Evolutionary conservation across 306 rosid genomes (phyloP), one percentile per base, ranked within the genome.

Genomic region (Dalbergia cochinchinensis): DNA sequence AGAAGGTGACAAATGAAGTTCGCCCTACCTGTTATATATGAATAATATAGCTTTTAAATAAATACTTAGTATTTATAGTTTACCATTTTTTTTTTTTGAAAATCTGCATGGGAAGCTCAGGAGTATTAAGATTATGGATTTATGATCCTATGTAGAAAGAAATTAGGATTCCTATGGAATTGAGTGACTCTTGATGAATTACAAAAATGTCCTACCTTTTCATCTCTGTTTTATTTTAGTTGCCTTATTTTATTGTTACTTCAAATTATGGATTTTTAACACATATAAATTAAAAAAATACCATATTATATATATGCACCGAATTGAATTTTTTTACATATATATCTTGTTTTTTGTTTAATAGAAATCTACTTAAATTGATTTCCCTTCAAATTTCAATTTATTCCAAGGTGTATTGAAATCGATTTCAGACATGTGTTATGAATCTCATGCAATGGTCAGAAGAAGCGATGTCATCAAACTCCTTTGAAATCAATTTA

Each of bases 51-150:
- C 31, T 1, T 1, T 50, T 78, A 33, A 11, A 50, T 62, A 45
- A 13, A 77, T 58, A n/a, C 44, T 16, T 48, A 51, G 63, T 54
- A 67, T 19, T 20, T 75, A 44, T 65, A 65, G 65, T 71, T 48
- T 14, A 45, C 16, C 69, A 31, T 22, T 35, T 69, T 10, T 14
- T 7, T 44, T 26, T 69, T 14, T n/a, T 67, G 33, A 41, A 51
- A 60, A 10, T 35, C 42, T 34, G 14, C 33, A 41, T 3, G 53
- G 2, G 31, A 3, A 26, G 31, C 31, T 0, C 31, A 6, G n/a
- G 4, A 26, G 11, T 20, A 48, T 60, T 35, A 60, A 13, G 13
- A 47, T 67, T 22, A 18, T 53, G 48, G 55, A 19, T 26, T 13
- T 9, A 15, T n/a, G 13, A 48, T 61, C 41, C 9, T 60, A 61